Evolutionary conservation across 2,329 filamentous ascomycete genomes (phyloP).

Genomic region (Cladosporium colombiae): DNA sequence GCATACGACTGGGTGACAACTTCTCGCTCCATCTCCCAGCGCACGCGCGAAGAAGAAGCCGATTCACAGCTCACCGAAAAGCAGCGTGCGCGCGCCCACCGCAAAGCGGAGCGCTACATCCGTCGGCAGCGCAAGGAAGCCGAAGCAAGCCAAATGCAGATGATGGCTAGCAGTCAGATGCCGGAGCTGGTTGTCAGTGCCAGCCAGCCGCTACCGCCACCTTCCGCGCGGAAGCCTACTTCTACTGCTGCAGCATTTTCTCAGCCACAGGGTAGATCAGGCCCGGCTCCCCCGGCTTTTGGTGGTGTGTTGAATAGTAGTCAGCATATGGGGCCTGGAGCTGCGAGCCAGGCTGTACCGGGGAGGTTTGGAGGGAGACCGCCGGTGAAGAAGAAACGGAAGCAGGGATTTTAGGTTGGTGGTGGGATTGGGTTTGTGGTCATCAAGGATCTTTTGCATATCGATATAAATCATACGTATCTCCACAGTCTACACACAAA

Average conservation of each 20-base stretch:
- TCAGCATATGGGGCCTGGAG: conserved; percentile 24
- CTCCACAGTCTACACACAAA: no score
- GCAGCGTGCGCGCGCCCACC: conserved; percentile 40
- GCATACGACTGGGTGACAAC: conserved; percentile 45
- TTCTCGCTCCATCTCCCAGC: conserved; percentile 31
- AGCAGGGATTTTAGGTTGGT: conserved; percentile 37
- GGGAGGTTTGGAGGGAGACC: conserved; percentile 39
- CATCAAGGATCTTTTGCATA: no score
- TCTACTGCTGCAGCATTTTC: conserved; percentile 1
- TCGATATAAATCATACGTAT: no score
- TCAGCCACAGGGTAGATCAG: conserved; percentile 1
- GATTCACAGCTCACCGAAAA: conserved; percentile 41
- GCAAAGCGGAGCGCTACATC: conserved; percentile 43
- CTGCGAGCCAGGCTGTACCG: conserved; percentile 37
- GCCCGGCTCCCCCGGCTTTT: conserved; percentile 17
- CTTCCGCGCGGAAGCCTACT: neutral
- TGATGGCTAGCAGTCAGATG: conserved; percentile 34
- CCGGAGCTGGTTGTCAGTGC: conserved; percentile 32
- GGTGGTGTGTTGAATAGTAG: conserved; percentile 25
- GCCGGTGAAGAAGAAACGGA: conserved; percentile 47
- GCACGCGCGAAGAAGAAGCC: conserved; percentile 34
- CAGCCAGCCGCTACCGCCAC: conserved; percentile 29
- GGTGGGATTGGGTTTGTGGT: neutral
- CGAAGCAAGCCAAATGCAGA: conserved; percentile 28
- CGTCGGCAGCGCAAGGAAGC: conserved; percentile 45